These are phyloP conservation scores for Smallanthus sonchifolius DNA, from an alignment of 129 eudicot genomes.

Conservation along the genomic window DNA sequence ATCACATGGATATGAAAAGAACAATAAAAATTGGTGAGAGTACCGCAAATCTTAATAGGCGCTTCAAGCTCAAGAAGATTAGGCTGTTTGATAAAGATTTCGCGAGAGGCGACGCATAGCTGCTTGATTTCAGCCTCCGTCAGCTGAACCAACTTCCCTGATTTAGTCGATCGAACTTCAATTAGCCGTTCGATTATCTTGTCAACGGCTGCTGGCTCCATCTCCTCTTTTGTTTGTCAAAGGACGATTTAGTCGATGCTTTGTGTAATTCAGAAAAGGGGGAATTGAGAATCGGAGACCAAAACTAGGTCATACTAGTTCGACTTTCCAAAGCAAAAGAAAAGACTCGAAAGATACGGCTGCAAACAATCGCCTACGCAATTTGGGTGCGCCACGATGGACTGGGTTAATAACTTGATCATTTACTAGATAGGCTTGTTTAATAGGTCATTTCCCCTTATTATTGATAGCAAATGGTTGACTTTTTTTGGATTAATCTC, in stretches of 20 bases:
- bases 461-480: no score
- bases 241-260: neutral
- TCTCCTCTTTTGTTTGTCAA: conserved; percentile 19
- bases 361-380: conserved; percentile 1
- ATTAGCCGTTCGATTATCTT: conserved; percentile 66
- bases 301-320: conserved; percentile 2
- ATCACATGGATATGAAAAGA: neutral
- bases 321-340: conserved; percentile 1
- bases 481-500: no score
- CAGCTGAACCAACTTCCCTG: conserved; percentile 80
- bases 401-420: neutral
- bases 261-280: neutral
- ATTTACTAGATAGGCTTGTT: neutral
- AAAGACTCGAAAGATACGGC: neutral
- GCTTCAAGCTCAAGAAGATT: conserved; percentile 97
- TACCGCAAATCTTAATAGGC: conserved; percentile 99
- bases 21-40: neutral
- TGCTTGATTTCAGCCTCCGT: conserved; percentile 90
- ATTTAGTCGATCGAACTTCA: conserved; percentile 81
- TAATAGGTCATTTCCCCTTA: no score
- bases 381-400: conserved; percentile 3
- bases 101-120: conserved; percentile 79
- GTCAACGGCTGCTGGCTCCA: conserved; percentile 67
- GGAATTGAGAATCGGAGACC: neutral
- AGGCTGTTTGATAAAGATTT: conserved; percentile 75